Conservation (phyloP, 1,139 yeast species). For the Hyphopichia wangnamkhiaoensis region DNA sequence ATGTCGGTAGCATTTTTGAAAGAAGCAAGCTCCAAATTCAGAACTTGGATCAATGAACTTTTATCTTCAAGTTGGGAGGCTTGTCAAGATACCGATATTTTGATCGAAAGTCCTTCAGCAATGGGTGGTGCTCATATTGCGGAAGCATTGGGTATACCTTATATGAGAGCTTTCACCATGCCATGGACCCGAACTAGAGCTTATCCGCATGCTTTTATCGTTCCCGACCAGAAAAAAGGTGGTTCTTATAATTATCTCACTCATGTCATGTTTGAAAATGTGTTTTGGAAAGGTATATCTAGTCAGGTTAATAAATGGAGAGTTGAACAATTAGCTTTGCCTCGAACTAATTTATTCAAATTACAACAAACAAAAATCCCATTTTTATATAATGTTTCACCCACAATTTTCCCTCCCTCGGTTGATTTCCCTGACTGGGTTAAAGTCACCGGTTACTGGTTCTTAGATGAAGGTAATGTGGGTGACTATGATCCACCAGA, state of each 20-base stretch:
- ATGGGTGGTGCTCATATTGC: constrained; percentile 96
- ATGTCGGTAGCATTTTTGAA: constrained; percentile 80
- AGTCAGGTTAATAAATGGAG: constrained; percentile 90
- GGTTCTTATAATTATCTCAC: constrained; percentile 92
- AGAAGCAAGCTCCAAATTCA: constrained; percentile 78
- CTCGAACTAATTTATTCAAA: constrained; percentile 66
- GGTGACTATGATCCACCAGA: constrained; percentile 64
- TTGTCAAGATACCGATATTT: constrained; percentile 78
- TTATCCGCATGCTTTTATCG: constrained; percentile 94
- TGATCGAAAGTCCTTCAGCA: constrained; percentile 92
- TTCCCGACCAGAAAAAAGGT: constrained; percentile 90
- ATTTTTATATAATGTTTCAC: constrained; percentile 85
- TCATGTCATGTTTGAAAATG: constrained; percentile 87
- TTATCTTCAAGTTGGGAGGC: constrained; percentile 78
- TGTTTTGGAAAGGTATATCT: constrained; percentile 93
- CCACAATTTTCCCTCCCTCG: constrained; percentile 85
- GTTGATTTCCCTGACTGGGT: constrained; percentile 95
- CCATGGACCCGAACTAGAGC: constrained; percentile 97
- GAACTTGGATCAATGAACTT: constrained; percentile 78
- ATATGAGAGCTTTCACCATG: constrained; percentile 95
- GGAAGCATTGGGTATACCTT: constrained; percentile 85
- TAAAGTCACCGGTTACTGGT: constrained; percentile 95
- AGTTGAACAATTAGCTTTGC: constrained; percentile 60
- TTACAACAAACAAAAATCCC: constrained; percentile 83
- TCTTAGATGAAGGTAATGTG: constrained; percentile 68